These are phyloP conservation scores for Polyporus arcularius DNA, from an alignment of 768 basidiomycete genomes.

Conservation along the genomic window DNA sequence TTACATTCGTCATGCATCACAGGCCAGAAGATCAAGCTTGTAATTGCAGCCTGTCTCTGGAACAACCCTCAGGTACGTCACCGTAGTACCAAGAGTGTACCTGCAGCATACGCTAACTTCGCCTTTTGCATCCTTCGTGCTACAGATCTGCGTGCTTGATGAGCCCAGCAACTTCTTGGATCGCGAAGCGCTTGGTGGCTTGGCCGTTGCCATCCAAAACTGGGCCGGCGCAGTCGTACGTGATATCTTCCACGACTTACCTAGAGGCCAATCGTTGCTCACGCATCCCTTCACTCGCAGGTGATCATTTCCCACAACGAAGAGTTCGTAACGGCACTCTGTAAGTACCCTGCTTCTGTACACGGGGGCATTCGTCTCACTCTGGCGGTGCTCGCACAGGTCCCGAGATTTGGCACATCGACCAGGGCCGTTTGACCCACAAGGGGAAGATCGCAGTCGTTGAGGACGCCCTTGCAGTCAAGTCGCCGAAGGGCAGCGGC, in stretches of 20 bases:
- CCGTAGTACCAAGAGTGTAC: neutral
- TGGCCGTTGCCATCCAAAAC: conserved; percentile 92
- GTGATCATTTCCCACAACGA: conserved; percentile 97
- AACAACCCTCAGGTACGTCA: conserved; percentile 82
- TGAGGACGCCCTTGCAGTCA: conserved; percentile 77
- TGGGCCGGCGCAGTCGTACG: conserved; percentile 91
- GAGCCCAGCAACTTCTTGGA: conserved; percentile 98
- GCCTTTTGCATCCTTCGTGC: conserved; percentile 10
- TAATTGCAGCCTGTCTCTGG: conserved; percentile 94
- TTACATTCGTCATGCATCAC: conserved; percentile 1
- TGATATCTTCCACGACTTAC: conserved; percentile 17
- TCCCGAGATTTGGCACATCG: conserved; percentile 94
- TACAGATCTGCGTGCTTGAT: conserved; percentile 73
- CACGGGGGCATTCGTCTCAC: neutral
- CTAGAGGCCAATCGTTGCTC: conserved; percentile 16
- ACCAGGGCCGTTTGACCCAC: conserved; percentile 79
- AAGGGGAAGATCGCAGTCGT: conserved; percentile 86
- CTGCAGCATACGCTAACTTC: neutral
- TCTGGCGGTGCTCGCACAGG: conserved; percentile 41
- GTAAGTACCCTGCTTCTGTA: conserved; percentile 44
- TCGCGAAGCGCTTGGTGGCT: conserved; percentile 90
- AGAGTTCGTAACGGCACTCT: conserved; percentile 82
- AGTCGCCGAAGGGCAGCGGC: conserved; percentile 70
- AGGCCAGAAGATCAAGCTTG: conserved; percentile 97
- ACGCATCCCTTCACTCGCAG: conserved; percentile 36